A percentile compares a stretch with the other conserved stretches of the same genome.
Conservation (phyloP, 768 basidiomycete species). For the Coprinopsis marcescibilis region DNA sequence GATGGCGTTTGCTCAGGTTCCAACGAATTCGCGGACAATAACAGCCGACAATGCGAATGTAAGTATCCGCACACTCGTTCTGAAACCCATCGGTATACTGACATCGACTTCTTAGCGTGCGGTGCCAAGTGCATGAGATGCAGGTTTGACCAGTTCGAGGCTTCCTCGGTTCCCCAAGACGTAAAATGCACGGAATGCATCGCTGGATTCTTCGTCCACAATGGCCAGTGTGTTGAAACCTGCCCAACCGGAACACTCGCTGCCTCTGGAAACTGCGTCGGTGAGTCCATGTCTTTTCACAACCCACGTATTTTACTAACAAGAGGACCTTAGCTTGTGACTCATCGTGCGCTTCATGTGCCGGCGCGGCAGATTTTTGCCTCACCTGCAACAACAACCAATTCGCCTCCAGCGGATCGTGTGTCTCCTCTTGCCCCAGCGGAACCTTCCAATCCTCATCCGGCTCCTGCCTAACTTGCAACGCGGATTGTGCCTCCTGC, state of each 20-base stretch:
- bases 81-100: conserved; percentile 7
- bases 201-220: conserved; percentile 66
- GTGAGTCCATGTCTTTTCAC: not conserved
- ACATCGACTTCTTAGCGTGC: conserved; percentile 61
- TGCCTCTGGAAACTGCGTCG: conserved; percentile 36
- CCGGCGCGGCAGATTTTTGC: conserved; percentile 63
- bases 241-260: conserved; percentile 77
- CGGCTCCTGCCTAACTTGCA: conserved; percentile 68
- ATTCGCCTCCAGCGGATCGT: conserved; percentile 68
- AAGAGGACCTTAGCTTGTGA: conserved; percentile 28
- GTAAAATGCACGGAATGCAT: conserved; percentile 75
- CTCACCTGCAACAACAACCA: conserved; percentile 63
- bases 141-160: conserved; percentile 64
- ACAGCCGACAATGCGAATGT: conserved; percentile 83
- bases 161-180: conserved; percentile 57
- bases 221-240: conserved; percentile 60
- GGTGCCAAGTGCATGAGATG: conserved; percentile 80
- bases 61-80: conserved; percentile 23
- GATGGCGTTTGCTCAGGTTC: too few relatives aligned
- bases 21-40: too few relatives aligned
- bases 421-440: conserved; percentile 69
- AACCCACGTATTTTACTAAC: conserved; percentile 40
- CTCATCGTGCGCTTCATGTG: conserved; percentile 63
- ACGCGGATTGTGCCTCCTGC: conserved; percentile 83
- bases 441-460: conserved; percentile 56